Evolutionary conservation across 495 filamentous ascomycete genomes (phyloP), one percentile per base, ranked within the genome.

Genomic region (Penicillium robsamsonii): DNA sequence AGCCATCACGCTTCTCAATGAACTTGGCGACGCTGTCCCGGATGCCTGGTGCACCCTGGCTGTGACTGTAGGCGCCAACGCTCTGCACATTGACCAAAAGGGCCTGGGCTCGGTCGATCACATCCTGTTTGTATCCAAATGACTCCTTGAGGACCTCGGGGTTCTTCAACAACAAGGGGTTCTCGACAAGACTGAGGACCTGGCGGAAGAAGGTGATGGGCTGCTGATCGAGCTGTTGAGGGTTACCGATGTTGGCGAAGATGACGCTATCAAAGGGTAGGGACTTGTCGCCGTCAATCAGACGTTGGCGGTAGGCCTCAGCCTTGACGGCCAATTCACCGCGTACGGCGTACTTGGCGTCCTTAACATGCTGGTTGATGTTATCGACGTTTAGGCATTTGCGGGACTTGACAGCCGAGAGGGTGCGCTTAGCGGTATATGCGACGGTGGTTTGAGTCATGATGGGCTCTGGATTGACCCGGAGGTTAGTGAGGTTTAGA

Each of bases 141-240:
- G 70, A 61, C 56, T 68, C 81, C 66, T 76, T 85, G 72, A 82
- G 85, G 24, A 70, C 84, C 59, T 92, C 84, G 63, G 89, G 81
- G 56, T 92, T 84, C 63, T 96, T 83, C 50, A 98, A 77, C 9
- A 98, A 78, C 43, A 72, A 59, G 4, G 94, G 94, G 78, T 97
- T 91, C 75, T 98, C 94, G 52, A 98, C 78, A 46, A 98, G 73
- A 78, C 91, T 96, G 66, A 96, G 81, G 11, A 97, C 95, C 76
- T 98, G 95, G 53, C 94, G 87, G 86, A 98, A 96, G 81, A 96
- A 98, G 61, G 93, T 97, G 66, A 98, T 91, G 62, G 94, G 94
- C 79, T 96, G 94, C 80, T 98, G 94, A 75, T 95, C 94, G 53
- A 98, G 86, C 75, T 97, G 95, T 69, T 98, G 94, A 7, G 95